These are phyloP conservation scores for Fusarium austroafricanum DNA, from an alignment of 2,329 filamentous ascomycete species.

Conservation along the genomic window DNA sequence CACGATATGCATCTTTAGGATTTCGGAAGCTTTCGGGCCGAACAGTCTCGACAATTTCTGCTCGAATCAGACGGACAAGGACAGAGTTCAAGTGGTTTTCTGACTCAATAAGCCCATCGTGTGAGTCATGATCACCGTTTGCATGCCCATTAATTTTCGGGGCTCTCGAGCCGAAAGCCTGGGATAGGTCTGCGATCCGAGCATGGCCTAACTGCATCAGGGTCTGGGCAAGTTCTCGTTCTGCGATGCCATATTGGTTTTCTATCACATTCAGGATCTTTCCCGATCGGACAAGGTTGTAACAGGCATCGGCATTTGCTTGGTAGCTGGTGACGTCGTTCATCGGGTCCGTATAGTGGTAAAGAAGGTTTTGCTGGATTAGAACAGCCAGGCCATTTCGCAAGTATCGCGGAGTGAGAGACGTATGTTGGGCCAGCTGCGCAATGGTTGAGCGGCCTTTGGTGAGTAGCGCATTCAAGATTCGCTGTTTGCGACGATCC, in stretches of 20 bases:
- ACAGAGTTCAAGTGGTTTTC: slow-evolving; percentile 62
- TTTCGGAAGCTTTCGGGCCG: slow-evolving; percentile 67
- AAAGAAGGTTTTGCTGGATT: slow-evolving; percentile 88
- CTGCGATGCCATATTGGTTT: slow-evolving; percentile 77
- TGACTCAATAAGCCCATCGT: slow-evolving; percentile 56
- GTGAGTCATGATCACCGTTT: slow-evolving; percentile 50
- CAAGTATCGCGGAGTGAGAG: slow-evolving; percentile 78
- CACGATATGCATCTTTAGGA: slow-evolving; percentile 68
- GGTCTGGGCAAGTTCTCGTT: slow-evolving; percentile 78
- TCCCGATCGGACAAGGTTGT: slow-evolving; percentile 82
- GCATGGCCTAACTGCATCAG: slow-evolving; percentile 83
- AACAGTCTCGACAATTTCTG: slow-evolving; percentile 76
- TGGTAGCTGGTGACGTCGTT: slow-evolving; percentile 80
- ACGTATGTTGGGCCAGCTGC: slow-evolving; percentile 77
- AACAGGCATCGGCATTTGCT: slow-evolving; percentile 82
- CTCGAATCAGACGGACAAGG: slow-evolving; percentile 67
- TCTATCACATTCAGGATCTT: slow-evolving; percentile 84
- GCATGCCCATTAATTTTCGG: slow-evolving; percentile 51
- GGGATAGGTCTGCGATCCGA: slow-evolving; percentile 75
- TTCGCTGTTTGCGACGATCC: slow-evolving; percentile 69
- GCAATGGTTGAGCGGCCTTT: slow-evolving; percentile 80
- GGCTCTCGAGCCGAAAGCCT: slow-evolving; percentile 64
- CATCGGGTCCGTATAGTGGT: slow-evolving; percentile 74
- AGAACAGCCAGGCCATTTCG: slow-evolving; percentile 86
- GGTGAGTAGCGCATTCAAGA: slow-evolving; percentile 81